Conservation (phyloP, 2,329 filamentous ascomycete species). For the Colletotrichum noveboracense region DNA sequence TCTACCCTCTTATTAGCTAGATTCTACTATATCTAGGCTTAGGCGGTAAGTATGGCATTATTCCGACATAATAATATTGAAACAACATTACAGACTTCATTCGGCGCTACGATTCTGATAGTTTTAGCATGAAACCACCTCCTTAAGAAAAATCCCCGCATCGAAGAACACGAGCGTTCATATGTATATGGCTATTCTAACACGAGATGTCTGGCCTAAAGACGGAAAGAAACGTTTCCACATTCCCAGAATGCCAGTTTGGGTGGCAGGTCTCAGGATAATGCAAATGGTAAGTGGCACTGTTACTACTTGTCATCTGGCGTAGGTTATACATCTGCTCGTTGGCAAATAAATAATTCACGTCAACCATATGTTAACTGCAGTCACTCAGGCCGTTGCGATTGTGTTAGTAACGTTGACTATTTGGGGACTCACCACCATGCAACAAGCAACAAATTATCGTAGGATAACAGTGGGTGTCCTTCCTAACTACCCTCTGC, state of each 20-base stretch:
- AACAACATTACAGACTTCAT: no score
- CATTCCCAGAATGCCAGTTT: not conserved
- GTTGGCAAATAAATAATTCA: no score
- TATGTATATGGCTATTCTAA: not conserved
- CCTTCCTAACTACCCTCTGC: not conserved
- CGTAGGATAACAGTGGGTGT: not conserved
- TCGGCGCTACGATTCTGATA: no score
- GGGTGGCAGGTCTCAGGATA: not conserved
- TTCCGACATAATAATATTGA: no score
- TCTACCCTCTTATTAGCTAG: no score
- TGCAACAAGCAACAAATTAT: not conserved
- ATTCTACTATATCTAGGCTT: no score
- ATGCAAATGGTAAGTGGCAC: not conserved
- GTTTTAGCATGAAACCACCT: no score
- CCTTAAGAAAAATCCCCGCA: no score
- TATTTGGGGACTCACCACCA: not conserved
- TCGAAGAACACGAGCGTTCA: not conserved
- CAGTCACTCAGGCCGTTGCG: no score
- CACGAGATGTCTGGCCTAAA: not conserved
- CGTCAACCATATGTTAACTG: no score
- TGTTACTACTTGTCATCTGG: not conserved
- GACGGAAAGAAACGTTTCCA: not conserved
- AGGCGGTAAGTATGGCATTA: no score
- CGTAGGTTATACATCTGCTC: no score
- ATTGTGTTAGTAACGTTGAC: not conserved